Conservation (phyloP, 495 filamentous ascomycete species). For the Podospora bellae-mahoneyi region DNA sequence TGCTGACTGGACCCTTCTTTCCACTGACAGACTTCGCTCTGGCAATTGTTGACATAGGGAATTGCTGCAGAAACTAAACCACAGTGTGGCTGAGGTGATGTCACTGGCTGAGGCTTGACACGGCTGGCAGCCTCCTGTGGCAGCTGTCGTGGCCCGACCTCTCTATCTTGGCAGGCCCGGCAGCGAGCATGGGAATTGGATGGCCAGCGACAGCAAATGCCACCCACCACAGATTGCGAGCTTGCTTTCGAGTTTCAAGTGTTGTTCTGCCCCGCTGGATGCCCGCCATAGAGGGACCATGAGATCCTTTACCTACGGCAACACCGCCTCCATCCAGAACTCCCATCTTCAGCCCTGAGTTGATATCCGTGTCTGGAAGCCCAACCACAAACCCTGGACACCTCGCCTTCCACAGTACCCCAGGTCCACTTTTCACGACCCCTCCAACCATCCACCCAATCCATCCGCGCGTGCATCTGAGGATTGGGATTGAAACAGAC, state of each 20-base stretch:
- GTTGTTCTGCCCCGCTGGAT: conserved; percentile 6
- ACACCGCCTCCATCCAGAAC: neutral
- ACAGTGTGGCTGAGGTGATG: conserved; percentile 14
- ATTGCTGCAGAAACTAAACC: conserved; percentile 24
- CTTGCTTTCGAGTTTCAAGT: conserved; percentile 10
- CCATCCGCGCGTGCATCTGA: conserved; percentile 7
- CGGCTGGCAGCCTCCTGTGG: conserved; percentile 10
- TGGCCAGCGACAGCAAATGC: neutral
- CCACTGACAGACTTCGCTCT: conserved; percentile 5
- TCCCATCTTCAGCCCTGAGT: neutral
- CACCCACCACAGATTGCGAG: neutral
- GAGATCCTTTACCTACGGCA: neutral
- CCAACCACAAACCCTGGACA: neutral
- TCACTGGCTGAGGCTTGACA: conserved; percentile 11
- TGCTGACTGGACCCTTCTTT: conserved; percentile 5
- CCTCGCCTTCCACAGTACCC: neutral
- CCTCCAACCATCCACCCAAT: conserved; percentile 5
- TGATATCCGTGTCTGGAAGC: neutral
- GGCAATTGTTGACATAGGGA: conserved; percentile 24
- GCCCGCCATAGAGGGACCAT: neutral
- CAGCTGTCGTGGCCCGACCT: neutral
- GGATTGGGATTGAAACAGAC: conserved; percentile 8
- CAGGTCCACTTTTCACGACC: conserved; percentile 11
- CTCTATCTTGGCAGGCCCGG: neutral
- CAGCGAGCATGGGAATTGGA: neutral